Base-by-base conservation (phyloP, 2,329 filamentous ascomycete species). In the Fusarium gaditjirri region DNA sequence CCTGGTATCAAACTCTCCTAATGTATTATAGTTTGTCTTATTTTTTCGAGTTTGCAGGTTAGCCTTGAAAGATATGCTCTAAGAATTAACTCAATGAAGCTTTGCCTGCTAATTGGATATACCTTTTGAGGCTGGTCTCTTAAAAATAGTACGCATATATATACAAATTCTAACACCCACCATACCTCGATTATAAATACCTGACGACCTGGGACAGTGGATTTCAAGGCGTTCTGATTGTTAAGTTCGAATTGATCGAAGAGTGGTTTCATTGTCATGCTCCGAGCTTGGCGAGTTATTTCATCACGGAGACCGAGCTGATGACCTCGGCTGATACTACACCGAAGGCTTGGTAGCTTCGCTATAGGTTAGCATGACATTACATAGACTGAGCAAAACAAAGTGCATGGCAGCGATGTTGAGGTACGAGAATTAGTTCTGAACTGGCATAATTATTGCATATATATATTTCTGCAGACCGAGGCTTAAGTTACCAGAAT, bases 151-250 rank as follows among this genome's bases (percentile, higher is more conserved):
- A 29, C 27, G 27, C 27, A 29, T 29, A 3, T 64, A 25, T 29
- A 29, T 8, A 29, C 27, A n/a, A n/a, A 8, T 29, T 29, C 27
- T 8, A 29, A 29, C 31, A 27, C 17, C 49, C 56, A 69, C 56
- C 61, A 63, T 42, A 56, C 58, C 68, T 74, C 69, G 56, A 75
- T 69, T 72, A 72, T 67, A 71, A 65, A 68, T 64, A 72, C 65
- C 59, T 71, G 71, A 59, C 58, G 61, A 74, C 58, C 65, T 43
- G 58, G 60, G 53, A 65, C 61, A 70, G 67, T 62, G 52, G 63
- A 65, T 63, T 61, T 67, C 65, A 70, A 52, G 72, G 71, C 72
- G 72, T 74, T 73, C 58, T 57, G 8, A 29, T 29, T 29, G 27
- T 29, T 8, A 29, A 29, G 8, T 29, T 29, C 27, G 27, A 29